Evolutionary conservation across 768 basidiomycete species (phyloP), one percentile per base, ranked within the genome.

Genomic region (Tubosaeta sp.): DNA sequence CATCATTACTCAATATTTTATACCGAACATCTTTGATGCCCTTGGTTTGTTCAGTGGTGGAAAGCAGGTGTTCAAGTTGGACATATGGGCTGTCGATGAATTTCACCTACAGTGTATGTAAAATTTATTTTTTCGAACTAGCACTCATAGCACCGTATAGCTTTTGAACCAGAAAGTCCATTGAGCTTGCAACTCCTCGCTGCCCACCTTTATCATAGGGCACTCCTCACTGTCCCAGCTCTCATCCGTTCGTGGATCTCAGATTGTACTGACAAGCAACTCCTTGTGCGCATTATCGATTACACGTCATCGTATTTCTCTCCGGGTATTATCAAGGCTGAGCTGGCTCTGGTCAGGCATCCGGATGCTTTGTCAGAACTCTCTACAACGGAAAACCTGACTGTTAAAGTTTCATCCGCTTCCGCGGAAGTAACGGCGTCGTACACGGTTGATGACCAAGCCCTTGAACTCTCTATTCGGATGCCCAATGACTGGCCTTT

Each of bases 401-500:
- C 78, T 9, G 73, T 98, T 68, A 92, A 90, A 59, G 86, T 96
- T 19, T 79, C 84, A 0, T 70, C 68, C 30, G 78, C 80, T 2
- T 78, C 84, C 21, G 84, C 86, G 53, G 96, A 98, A 67, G 88
- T 96, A 38, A 81, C 81, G 1, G 91, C 86, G 10, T 78, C 81
- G 16, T 99, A 95, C 63, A 73, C 79, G 29, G 87, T 99, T 1
- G 96, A 99, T 65, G 96, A 99, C 39, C 91, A 98, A 63, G 80
- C 84, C 45, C 80, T 99, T 57, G 95, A 98, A 70, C 83, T 99
- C 51, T 83, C 79, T 34, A 72, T 98, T 54, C 82, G 84, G 59
- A 83, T 98, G 25, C 96, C 96, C 6, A 64, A 69, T 2, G 95
- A 97, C 62, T 99, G 91, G 83, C 96, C 96, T 0, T 72, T 99